Evolutionary conservation across 2,329 filamentous ascomycete genomes (phyloP).

Genomic region (Tothia fuscella): DNA sequence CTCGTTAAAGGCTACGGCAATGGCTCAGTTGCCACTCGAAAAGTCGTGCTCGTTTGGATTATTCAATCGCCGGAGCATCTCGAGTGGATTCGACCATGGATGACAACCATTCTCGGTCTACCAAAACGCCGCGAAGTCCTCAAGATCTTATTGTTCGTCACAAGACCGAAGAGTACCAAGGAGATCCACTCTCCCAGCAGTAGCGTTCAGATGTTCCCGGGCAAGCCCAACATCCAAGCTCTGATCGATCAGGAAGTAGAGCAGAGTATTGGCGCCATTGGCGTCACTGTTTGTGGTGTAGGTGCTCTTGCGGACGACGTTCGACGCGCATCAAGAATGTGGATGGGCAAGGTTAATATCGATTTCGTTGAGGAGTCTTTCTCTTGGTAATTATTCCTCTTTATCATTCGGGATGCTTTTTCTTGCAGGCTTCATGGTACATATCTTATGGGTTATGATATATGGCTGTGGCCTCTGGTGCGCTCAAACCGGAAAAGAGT

Average conservation of each 20-base stretch:
- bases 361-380: conserved; percentile 76
- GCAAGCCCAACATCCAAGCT: conserved; percentile 69
- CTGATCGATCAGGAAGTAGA: conserved; percentile 73
- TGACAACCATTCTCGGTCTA: conserved; percentile 73
- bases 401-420: no score
- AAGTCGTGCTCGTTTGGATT: conserved; percentile 80
- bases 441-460: no score
- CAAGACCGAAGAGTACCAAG: conserved; percentile 69
- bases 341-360: conserved; percentile 53
- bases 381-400: conserved; percentile 48
- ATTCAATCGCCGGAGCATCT: conserved; percentile 80
- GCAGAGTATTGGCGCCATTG: conserved; percentile 77
- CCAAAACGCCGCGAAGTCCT: conserved; percentile 71
- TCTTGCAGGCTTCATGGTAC: no score
- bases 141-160: conserved; percentile 81
- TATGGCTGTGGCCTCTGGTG: no score
- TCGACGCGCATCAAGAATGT: conserved; percentile 50
- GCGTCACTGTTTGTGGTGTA: conserved; percentile 68
- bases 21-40: conserved; percentile 67
- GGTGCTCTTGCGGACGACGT: conserved; percentile 67
- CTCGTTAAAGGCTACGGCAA: conserved; percentile 43
- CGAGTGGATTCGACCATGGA: conserved; percentile 89
- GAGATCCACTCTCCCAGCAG: conserved; percentile 65
- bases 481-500: no score
- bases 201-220: conserved; percentile 85